phyloP scores from a whole-genome alignment of 257 asterid species.

The Nicotiana attenuata region DNA sequence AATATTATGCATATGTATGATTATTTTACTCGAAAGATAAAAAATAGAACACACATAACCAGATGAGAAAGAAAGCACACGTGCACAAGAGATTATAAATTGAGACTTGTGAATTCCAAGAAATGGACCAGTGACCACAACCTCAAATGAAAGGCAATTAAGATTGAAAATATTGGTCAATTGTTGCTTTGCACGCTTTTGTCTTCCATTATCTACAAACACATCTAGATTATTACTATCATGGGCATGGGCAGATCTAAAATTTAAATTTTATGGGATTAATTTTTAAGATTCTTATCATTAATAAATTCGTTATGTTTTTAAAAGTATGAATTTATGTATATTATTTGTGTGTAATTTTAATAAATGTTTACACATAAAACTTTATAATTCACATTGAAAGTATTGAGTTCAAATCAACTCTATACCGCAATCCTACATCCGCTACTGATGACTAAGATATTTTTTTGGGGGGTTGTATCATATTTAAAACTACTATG shows the following conservation, averaged over 20 bases:
- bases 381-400: no score
- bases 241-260: no score
- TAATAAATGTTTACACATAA: no score
- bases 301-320: no score
- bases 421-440: no score
- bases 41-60: slow-evolving; percentile 4
- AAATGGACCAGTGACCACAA: slow-evolving; percentile 34
- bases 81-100: slow-evolving; percentile 36
- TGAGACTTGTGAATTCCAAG: slow-evolving; percentile 3
- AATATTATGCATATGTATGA: background rate
- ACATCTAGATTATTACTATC: background rate
- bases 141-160: background rate
- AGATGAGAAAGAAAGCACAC: slow-evolving; percentile 30
- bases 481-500: slow-evolving; percentile 3
- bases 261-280: no score
- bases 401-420: no score
- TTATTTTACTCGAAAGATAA: background rate
- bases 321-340: no score
- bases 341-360: no score
- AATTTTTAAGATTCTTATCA: no score
- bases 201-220: slow-evolving; percentile 24
- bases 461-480: background rate
- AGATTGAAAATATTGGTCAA: slow-evolving; percentile 8
- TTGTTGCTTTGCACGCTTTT: slow-evolving; percentile 44
- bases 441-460: background rate